Evolutionary conservation across 108 stramenopile species (phyloP), one percentile per base, ranked within the genome.

Genomic region (Nitzschia inconspicua): DNA sequence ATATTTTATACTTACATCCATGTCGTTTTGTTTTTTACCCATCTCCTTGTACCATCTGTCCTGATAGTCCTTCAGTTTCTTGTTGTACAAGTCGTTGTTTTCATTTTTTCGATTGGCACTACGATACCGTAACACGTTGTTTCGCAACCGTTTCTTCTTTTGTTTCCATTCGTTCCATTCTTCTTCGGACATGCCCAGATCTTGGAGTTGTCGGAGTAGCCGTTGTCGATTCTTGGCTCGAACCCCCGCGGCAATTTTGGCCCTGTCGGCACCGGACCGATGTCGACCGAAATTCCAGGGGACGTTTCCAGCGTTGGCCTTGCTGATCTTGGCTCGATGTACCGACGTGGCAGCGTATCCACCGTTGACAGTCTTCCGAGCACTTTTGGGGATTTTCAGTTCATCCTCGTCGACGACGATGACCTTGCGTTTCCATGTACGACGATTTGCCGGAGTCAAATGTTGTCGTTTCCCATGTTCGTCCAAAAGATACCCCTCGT

Each of bases 231-330:
- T 82, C 14, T 77, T 58, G 1, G 77, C 77, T 4, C 73, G 70
- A 9, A 78, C 77, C 11, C 67, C 81, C 2, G 72, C 74, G 5
- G 66, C 54, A 37, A 83, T 83, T 27, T 72, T 70, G 20, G 76
- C 76, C 10, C 44, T 61, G 31, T 65, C 69, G 8, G 63, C 73
- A n/a, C 53, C 53, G 0, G 49, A 53, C 2, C 77, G 63, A 57
- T 63, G 55, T 46, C 58, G 66, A 0, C 81, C 81, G 43, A 76
- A 78, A 42, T 83, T 83, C 81, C 81, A 83, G 1, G 81, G 81
- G 2, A 58, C 71, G 29, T 83, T 83, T 14, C 81, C 81, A 24
- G 32, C 31, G 49, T 83, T 83, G 5, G 81, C 77, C 26, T 56
- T 7, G 11, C 55, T 46, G 41, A 83, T 83, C 7, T 57, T 55